Evolutionary conservation across 805 yeast genomes (phyloP).

Genomic region (Nakazawaea populi): DNA sequence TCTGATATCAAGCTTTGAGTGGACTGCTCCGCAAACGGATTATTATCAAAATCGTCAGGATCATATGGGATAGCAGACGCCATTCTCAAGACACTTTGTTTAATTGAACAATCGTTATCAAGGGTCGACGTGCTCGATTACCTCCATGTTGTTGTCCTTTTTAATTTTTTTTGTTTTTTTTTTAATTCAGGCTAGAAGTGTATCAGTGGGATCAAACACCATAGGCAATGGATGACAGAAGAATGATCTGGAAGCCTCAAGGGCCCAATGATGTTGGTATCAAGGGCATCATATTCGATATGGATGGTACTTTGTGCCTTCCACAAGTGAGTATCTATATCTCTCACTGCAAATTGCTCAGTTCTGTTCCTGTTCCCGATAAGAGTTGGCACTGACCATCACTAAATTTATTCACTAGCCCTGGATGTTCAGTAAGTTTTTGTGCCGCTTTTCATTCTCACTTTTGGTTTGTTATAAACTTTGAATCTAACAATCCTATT

Average conservation of each 20-base stretch:
- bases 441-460: no score
- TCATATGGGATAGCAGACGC: conserved; percentile 32
- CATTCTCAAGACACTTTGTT: conserved; percentile 15
- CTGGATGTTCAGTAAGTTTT: conserved; percentile 24
- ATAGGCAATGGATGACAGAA: background rate
- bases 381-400: background rate
- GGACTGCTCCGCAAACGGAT: conserved; percentile 50
- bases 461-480: background rate
- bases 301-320: conserved; percentile 73
- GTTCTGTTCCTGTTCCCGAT: background rate
- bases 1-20: conserved; percentile 6
- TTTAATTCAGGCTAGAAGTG: no score
- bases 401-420: conserved; percentile 11
- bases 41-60: conserved; percentile 52
- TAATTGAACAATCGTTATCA: no score
- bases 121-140: no score
- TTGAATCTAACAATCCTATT: background rate
- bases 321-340: conserved; percentile 38
- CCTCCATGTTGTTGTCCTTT: no score
- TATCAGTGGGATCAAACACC: no score
- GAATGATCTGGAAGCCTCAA: conserved; percentile 19
- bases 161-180: no score
- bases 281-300: conserved; percentile 61
- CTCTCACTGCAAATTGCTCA: no score
- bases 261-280: conserved; percentile 24